A percentile compares a stretch with the other conserved stretches of the same genome.
phyloP scores from a whole-genome alignment of 1,284 basidiomycete genomes.

The Ceratobasidium sp. region DNA sequence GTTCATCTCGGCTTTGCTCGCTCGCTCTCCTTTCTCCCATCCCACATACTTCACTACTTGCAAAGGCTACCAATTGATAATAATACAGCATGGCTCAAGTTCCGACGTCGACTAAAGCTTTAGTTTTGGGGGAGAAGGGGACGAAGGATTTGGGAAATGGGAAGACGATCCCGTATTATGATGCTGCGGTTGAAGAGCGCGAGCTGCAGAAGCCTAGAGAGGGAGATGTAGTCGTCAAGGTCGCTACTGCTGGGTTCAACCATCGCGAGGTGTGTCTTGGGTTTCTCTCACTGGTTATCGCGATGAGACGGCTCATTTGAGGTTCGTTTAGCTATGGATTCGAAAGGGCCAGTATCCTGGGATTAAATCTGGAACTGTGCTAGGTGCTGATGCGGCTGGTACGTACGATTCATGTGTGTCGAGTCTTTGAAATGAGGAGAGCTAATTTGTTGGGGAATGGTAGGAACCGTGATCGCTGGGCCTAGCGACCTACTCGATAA shows the following conservation, averaged over 20 bases:
- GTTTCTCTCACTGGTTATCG: background rate
- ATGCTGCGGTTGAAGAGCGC: slow-evolving; percentile 63
- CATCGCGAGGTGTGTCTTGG: slow-evolving; percentile 71
- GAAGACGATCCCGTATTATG: slow-evolving; percentile 60
- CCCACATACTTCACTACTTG: too few species aligned
- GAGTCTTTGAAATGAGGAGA: background rate
- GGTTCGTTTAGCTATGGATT: slow-evolving; percentile 70
- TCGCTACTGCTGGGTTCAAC: slow-evolving; percentile 79
- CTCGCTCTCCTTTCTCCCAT: background rate
- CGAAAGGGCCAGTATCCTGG: slow-evolving; percentile 75
- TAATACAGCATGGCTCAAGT: slow-evolving; percentile 14
- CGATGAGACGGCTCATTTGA: background rate
- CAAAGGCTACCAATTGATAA: too few species aligned
- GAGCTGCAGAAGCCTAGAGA: slow-evolving; percentile 62
- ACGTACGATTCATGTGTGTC: slow-evolving; percentile 42
- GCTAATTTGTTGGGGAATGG: background rate
- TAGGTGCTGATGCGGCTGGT: slow-evolving; percentile 83
- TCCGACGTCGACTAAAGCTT: slow-evolving; percentile 53
- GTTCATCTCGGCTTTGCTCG: background rate
- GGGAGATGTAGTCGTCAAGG: slow-evolving; percentile 71
- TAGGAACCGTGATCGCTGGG: slow-evolving; percentile 72
- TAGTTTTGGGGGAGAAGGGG: slow-evolving; percentile 56
- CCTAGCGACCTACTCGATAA: slow-evolving; percentile 67
- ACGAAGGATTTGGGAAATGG: slow-evolving; percentile 52
- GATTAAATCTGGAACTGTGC: slow-evolving; percentile 66